phyloP scores from a whole-genome alignment of 306 rosid genomes.

The Prunus padus region DNA sequence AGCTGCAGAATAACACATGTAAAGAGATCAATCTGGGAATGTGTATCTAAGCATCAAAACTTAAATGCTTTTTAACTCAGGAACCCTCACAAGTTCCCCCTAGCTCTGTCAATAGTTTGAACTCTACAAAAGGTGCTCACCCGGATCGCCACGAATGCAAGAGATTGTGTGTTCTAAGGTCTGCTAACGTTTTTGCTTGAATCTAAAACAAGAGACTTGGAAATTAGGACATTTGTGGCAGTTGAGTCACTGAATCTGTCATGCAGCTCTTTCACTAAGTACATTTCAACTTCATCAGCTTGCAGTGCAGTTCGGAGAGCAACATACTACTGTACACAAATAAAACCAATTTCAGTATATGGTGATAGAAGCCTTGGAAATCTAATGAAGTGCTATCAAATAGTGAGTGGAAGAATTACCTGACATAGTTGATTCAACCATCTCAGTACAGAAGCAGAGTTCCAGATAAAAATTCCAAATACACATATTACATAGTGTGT shows the following conservation, averaged over 20 bases:
- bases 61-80: not conserved
- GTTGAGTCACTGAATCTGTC: conserved; percentile 27
- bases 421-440: conserved; percentile 36
- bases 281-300: conserved; percentile 52
- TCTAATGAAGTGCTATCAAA: not conserved
- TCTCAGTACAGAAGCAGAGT: conserved; percentile 11
- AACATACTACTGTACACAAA: conserved; percentile 51
- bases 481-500: conserved; percentile 2
- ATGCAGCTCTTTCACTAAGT: conserved; percentile 41
- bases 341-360: conserved; percentile 20
- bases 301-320: conserved; percentile 39
- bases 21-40: not conserved
- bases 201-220: conserved; percentile 25
- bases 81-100: not conserved
- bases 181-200: conserved; percentile 56
- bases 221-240: conserved; percentile 10
- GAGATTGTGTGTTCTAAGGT: conserved; percentile 32
- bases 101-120: not conserved
- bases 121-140: conserved; percentile 32
- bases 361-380: not conserved
- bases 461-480: not conserved
- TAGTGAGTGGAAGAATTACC: conserved; percentile 40
- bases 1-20: conserved; percentile 38
- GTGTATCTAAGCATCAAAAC: not conserved
- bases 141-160: conserved; percentile 55